Percentiles rank a stretch among this genome's conserved stretches.
Evolutionary conservation across 805 yeast species (phyloP).

Genomic region (Candida silvatica): DNA sequence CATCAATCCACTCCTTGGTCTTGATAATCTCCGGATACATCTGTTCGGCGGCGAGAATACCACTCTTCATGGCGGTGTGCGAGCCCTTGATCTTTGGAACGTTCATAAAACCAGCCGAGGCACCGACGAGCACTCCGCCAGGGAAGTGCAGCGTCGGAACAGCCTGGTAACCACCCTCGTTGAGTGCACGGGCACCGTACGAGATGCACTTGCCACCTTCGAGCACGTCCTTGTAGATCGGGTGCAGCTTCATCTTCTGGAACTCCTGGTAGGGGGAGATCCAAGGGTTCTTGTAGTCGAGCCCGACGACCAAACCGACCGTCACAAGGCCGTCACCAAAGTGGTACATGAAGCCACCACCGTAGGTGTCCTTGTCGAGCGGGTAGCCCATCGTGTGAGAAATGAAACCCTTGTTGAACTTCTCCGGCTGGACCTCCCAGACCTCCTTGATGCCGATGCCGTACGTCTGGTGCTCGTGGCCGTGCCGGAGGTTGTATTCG

Average conservation of each 20-base stretch:
- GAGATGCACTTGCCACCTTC: constrained; percentile 89
- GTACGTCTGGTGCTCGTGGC: constrained; percentile 74
- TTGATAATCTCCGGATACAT: constrained; percentile 45
- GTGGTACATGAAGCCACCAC: constrained; percentile 97
- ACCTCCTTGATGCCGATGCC: constrained; percentile 96
- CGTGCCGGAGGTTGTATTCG: constrained; percentile 58
- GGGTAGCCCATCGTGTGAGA: constrained; percentile 92
- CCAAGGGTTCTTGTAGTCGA: constrained; percentile 93
- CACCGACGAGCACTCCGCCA: constrained; percentile 94
- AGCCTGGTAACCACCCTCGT: constrained; percentile 95
- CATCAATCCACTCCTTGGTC: constrained; percentile 32
- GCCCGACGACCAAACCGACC: constrained; percentile 89
- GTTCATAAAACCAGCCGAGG: constrained; percentile 93
- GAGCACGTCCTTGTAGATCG: constrained; percentile 64
- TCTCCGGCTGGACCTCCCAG: constrained; percentile 86
- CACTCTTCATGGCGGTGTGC: constrained; percentile 95
- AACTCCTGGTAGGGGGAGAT: constrained; percentile 94
- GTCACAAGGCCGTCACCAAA: constrained; percentile 90
- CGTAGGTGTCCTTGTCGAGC: constrained; percentile 62
- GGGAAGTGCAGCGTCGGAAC: constrained; percentile 89
- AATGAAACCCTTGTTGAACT: constrained; percentile 72
- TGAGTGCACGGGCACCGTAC: constrained; percentile 92
- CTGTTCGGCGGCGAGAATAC: constrained; percentile 88
- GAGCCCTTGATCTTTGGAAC: constrained; percentile 98
- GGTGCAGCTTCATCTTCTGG: constrained; percentile 89